A percentile compares a stretch with the other conserved stretches of the same genome.
These are phyloP conservation scores for Fonsecaea erecta DNA, from an alignment of 2,329 filamentous ascomycete genomes.

Conservation along the genomic window DNA sequence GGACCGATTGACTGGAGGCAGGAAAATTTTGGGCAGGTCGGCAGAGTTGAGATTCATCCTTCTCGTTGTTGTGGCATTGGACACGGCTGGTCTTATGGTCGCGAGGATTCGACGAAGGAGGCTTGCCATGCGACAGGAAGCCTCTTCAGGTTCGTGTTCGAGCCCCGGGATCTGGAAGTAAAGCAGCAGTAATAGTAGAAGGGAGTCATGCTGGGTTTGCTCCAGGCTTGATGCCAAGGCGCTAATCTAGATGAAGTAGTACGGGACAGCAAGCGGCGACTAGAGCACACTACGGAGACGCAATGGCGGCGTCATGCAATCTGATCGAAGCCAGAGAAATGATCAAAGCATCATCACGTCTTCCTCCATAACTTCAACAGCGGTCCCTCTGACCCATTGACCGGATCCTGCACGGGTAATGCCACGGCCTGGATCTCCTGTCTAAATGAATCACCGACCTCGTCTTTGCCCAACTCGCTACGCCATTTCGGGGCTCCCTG, in stretches of 20 bases:
- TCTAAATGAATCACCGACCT: slow-evolving; percentile 25
- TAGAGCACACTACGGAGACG: background rate
- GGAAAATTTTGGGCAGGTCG: slow-evolving; percentile 62
- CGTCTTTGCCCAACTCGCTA: slow-evolving; percentile 36
- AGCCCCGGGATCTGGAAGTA: background rate
- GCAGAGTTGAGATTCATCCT: slow-evolving; percentile 35
- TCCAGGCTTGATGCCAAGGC: background rate
- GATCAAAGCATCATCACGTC: slow-evolving; percentile 2
- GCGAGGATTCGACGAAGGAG: slow-evolving; percentile 21
- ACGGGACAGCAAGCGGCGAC: background rate
- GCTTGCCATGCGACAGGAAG: slow-evolving; percentile 25
- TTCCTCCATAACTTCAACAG: slow-evolving; percentile 35
- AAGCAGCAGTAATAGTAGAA: too few relatives aligned
- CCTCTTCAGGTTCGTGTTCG: background rate
- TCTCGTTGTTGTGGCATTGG: slow-evolving; percentile 9
- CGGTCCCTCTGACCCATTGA: slow-evolving; percentile 35
- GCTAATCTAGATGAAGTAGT: background rate
- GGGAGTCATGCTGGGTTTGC: background rate
- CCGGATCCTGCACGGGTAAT: slow-evolving; percentile 36
- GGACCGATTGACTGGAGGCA: slow-evolving; percentile 78
- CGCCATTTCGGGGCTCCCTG: slow-evolving; percentile 37
- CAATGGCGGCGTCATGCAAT: background rate
- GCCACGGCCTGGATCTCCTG: slow-evolving; percentile 32
- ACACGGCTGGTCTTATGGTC: background rate
- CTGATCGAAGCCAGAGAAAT: background rate